These are phyloP conservation scores for Albizia julibrissin DNA, from an alignment of 306 rosid species.

Conservation along the genomic window DNA sequence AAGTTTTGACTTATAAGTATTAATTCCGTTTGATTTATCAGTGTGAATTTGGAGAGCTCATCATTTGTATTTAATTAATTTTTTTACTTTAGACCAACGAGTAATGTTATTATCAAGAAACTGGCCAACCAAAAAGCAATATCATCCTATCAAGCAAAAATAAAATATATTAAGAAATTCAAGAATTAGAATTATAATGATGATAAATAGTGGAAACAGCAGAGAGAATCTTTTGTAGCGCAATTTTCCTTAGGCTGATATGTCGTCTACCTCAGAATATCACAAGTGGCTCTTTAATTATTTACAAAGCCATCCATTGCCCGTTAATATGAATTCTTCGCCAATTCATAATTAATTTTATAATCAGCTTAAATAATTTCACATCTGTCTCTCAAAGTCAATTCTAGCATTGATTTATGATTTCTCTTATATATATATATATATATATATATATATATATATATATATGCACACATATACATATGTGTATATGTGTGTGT, in stretches of 20 bases:
- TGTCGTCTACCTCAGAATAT: background rate
- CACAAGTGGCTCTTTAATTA: constrained; percentile 9
- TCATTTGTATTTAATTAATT: too few species aligned
- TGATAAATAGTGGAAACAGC: background rate
- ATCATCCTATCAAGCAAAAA: background rate
- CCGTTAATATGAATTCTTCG: background rate
- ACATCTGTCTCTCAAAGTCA: background rate
- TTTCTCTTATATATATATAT: too few species aligned
- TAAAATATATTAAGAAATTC: background rate
- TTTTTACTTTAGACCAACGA: too few species aligned
- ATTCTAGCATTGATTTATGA: background rate
- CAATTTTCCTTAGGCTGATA: background rate
- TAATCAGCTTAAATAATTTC: background rate
- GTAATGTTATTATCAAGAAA: too few species aligned
- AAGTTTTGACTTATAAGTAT: too few species aligned
- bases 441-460: too few species aligned
- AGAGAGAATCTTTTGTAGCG: background rate
- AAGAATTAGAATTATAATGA: background rate
- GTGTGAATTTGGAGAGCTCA: too few species aligned
- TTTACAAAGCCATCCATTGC: background rate
- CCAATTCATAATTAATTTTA: background rate
- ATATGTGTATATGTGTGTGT: too few species aligned
- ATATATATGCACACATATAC: too few species aligned
- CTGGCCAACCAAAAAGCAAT: background rate
- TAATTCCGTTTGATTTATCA: background rate